Base-by-base conservation (phyloP, 495 filamentous ascomycete species). In the Lentithecium fluviatile region DNA sequence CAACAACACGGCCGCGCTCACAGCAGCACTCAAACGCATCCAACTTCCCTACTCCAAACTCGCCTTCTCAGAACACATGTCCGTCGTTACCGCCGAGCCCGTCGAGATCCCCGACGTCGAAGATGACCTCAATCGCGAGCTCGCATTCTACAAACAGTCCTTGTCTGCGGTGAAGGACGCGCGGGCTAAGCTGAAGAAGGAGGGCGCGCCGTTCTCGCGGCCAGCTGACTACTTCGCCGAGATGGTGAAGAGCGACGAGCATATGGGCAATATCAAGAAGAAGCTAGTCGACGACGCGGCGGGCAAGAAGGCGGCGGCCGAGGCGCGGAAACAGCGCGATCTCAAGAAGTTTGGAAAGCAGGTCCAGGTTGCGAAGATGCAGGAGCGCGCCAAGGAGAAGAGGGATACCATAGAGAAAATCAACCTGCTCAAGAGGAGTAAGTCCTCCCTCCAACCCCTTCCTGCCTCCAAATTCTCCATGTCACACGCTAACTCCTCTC, bases 301-400 rank as follows among this genome's bases (percentile, higher is more conserved):
- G 29, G 77, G 80, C 50, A 96, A 94, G 82, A 96, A 96, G 81
- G 93, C 95, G 1, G 82, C 90, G 6, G 85, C 87, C 19, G 94
- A 98, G 74, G 94, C 94, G 24, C 83, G 90, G 71, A 88, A 88
- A 77, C 91, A 89, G 80, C 80, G 94, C 58, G 94, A 98, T 76
- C 78, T 97, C 64, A 97, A 96, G 86, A 97, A 97, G 77, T 98
- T 97, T 76, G 94, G 94, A 64, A 98, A 98, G 79, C 89, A 96
- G 77, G 94, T 97, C 60, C 94, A 98, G 80, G 85, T 95, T 63
- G 91, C 90, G 61, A 97, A 96, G 82, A 73, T 93, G 77, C 92
- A 96, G 76, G 93, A 97, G 80, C 76, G 94, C 24, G 83, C 85
- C 47, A 95, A 91, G 81, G 87, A 85, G 74, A 95, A 96, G 86